A percentile compares a stretch with the other conserved stretches of the same genome.
phyloP scores from a whole-genome alignment of 495 filamentous ascomycete genomes.

The Patellaria atrata region DNA sequence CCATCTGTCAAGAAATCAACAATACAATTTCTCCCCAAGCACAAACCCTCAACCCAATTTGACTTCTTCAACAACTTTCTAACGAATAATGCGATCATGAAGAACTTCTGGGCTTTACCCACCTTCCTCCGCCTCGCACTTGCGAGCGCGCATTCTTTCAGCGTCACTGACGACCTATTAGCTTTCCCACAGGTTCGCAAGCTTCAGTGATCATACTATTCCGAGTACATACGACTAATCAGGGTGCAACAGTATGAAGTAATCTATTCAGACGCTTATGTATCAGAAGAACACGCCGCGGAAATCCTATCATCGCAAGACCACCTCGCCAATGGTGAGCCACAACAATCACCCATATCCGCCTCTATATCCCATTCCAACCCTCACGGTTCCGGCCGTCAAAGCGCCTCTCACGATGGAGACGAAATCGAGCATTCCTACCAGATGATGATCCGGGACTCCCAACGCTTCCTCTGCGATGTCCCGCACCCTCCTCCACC shows the following conservation, averaged over 20 bases:
- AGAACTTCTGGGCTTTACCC: constrained; percentile 27
- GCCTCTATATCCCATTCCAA: too few relatives aligned
- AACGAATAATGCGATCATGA: constrained; percentile 17
- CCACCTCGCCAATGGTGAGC: constrained; percentile 15
- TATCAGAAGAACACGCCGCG: constrained; percentile 56
- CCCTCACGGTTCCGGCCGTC: constrained; percentile 6
- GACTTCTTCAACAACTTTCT: too few relatives aligned
- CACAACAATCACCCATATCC: constrained; percentile 12
- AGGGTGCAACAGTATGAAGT: constrained; percentile 82
- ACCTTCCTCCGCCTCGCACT: constrained; percentile 29
- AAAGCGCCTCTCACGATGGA: constrained; percentile 13
- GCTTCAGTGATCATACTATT: background rate
- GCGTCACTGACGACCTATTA: constrained; percentile 78
- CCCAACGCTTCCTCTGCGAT: constrained; percentile 65
- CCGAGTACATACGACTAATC: constrained; percentile 5
- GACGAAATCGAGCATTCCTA: constrained; percentile 36
- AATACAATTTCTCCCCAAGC: too few relatives aligned
- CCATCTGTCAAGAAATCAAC: too few relatives aligned
- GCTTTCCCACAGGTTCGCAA: constrained; percentile 72
- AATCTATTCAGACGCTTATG: constrained; percentile 56
- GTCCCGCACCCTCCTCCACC: constrained; percentile 55
- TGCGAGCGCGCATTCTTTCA: constrained; percentile 49
- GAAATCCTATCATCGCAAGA: constrained; percentile 37
- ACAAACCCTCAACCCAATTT: too few relatives aligned
- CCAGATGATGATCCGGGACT: constrained; percentile 57